Percentiles rank a stretch among this genome's conserved stretches.
phyloP scores from a whole-genome alignment of 2,329 filamentous ascomycete genomes.

The Fusarium fujikuroi region DNA sequence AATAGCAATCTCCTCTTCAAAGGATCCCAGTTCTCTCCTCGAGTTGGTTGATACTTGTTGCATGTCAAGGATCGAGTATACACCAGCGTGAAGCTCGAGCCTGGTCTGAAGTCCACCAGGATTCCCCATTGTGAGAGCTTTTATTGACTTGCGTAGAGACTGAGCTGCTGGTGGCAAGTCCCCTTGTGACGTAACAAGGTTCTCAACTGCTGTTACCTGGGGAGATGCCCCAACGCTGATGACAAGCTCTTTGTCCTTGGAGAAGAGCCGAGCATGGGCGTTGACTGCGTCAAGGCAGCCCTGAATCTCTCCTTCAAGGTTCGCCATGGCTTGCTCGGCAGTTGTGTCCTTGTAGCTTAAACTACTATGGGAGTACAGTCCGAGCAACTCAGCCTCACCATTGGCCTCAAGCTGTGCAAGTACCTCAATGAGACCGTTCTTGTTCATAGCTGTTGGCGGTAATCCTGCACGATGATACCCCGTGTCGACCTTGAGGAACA shows the following conservation, averaged over 20 bases:
- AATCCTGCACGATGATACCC: slow-evolving; percentile 72
- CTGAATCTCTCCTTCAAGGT: slow-evolving; percentile 45
- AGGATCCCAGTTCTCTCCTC: slow-evolving; percentile 41
- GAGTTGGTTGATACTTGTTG: slow-evolving; percentile 71
- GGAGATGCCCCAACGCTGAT: slow-evolving; percentile 50
- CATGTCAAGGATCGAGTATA: slow-evolving; percentile 72
- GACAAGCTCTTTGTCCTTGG: slow-evolving; percentile 25
- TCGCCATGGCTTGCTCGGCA: slow-evolving; percentile 45
- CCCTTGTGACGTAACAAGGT: slow-evolving; percentile 15
- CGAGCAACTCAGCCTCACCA: slow-evolving; percentile 30
- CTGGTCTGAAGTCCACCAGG: slow-evolving; percentile 25
- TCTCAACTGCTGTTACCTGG: slow-evolving; percentile 45
- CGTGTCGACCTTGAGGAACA: slow-evolving; percentile 72
- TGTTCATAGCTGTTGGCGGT: slow-evolving; percentile 53
- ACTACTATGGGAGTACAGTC: slow-evolving; percentile 50
- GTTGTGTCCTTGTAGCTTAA: slow-evolving; percentile 46
- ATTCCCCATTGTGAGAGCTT: not conserved
- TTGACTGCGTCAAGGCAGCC: slow-evolving; percentile 45
- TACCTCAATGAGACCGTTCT: slow-evolving; percentile 50
- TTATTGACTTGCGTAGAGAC: slow-evolving; percentile 10
- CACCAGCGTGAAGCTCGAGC: slow-evolving; percentile 72
- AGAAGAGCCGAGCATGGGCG: slow-evolving; percentile 22
- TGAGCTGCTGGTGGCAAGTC: not conserved
- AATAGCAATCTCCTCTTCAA: slow-evolving; percentile 62
- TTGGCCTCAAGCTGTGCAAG: slow-evolving; percentile 44